Base-by-base conservation (phyloP, 495 filamentous ascomycete species). In the Annulohypoxylon bovei region DNA sequence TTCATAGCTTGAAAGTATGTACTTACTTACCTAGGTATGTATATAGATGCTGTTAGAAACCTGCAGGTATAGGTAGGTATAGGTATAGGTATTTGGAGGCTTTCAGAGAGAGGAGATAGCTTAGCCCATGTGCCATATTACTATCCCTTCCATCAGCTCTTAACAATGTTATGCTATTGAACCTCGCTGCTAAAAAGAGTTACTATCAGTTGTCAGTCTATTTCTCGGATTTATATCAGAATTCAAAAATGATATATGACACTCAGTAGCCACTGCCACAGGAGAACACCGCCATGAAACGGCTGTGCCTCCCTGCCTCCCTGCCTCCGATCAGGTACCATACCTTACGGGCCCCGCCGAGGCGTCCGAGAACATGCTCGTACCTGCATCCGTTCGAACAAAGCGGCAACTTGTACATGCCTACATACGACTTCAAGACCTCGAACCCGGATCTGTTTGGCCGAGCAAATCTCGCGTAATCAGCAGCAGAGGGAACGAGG, bases 351-450 rank as follows among this genome's bases (percentile, higher is more conserved):
- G 49, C 49, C 65, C 46, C 44, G 59, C 59, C 30, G 30, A 50
- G 11, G 30, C 23, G 7, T n/a, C 22, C 52, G 6, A 18, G 44
- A 25, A 52, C 44, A 62, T 39, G 35, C 23, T 46, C 30, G 68
- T 67, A 71, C 68, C 68, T 71, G 68, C 68, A 39, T 71, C 58
- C 40, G n/a, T 30, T 58, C 20, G 28, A 67, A 67, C 30, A 53
- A 23, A 20, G 62, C 44, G 59, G 53, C 46, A 49, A 44, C 56
- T 46, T 50, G 47, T 20, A 8, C 28, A 55, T 65, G 23, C 28
- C 42, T 27, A 18, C 28, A 12, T n/a, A 20, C 9, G 30, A 46
- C 53, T 46, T 22, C 50, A 65, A 8, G 56, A 23, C 30, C 28
- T 57, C 33, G 50, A 66, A 47, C 50, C 62, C 61, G 54, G 6